Evolutionary conservation across 768 basidiomycete genomes (phyloP).

Genomic region (Suillus plorans): DNA sequence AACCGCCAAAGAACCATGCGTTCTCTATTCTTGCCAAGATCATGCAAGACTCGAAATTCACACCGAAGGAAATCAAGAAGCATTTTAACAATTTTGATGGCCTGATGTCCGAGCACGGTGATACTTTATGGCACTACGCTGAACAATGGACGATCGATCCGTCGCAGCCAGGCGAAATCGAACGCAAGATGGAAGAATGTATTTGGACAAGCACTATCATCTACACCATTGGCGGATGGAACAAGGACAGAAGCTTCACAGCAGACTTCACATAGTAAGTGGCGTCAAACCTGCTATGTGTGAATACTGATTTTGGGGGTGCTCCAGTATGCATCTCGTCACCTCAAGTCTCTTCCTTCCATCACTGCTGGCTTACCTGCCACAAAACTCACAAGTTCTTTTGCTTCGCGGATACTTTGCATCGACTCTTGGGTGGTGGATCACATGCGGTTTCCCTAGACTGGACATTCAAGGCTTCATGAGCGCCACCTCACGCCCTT

Average conservation of each 20-base stretch:
- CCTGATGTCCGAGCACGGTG: background rate
- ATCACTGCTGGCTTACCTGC: constrained; percentile 19
- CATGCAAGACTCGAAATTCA: constrained; percentile 43
- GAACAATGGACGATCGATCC: constrained; percentile 44
- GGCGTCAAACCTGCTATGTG: background rate
- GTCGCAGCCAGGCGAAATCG: constrained; percentile 36
- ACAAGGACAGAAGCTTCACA: constrained; percentile 46
- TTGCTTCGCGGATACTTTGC: constrained; percentile 31
- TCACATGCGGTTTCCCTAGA: constrained; percentile 27
- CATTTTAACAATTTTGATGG: constrained; percentile 21
- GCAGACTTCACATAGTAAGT: constrained; percentile 52
- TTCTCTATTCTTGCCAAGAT: constrained; percentile 56
- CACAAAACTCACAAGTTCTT: constrained; percentile 18
- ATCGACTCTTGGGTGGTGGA: constrained; percentile 27
- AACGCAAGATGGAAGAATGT: constrained; percentile 64
- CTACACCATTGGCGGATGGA: constrained; percentile 57
- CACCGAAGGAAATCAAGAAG: constrained; percentile 5
- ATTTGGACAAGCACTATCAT: constrained; percentile 53
- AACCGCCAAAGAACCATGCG: constrained; percentile 25
- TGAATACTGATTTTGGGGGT: background rate
- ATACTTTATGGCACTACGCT: constrained; percentile 20
- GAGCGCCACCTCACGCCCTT: constrained; percentile 13
- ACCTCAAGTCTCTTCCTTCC: constrained; percentile 32
- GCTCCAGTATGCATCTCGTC: constrained; percentile 27
- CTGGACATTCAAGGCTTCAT: constrained; percentile 34